phyloP scores from a whole-genome alignment of 352 stramenopile genomes.

The Globisporangium takayamanum region DNA sequence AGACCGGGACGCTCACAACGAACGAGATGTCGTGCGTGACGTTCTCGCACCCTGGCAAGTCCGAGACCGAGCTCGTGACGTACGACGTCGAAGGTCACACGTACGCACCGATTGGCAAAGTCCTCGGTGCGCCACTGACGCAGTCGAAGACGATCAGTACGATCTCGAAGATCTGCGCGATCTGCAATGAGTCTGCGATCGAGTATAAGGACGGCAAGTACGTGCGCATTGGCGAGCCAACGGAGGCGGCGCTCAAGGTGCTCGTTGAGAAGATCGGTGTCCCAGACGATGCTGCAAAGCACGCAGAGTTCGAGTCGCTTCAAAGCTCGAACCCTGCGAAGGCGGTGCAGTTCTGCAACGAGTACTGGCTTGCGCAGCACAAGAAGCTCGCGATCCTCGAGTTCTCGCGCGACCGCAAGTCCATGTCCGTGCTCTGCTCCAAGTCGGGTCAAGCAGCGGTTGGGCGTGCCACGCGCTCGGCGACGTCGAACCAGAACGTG shows the following conservation, averaged over 20 bases:
- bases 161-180: constrained; percentile 86
- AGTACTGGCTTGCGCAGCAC: constrained; percentile 75
- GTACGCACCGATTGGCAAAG: constrained; percentile 87
- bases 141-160: constrained; percentile 78
- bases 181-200: constrained; percentile 97
- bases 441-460: constrained; percentile 26
- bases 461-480: constrained; percentile 54
- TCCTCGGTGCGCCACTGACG: constrained; percentile 38
- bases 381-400: constrained; percentile 93
- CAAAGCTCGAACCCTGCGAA: constrained; percentile 55
- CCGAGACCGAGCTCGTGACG: constrained; percentile 76
- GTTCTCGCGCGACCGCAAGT: constrained; percentile 97
- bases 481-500: constrained; percentile 80
- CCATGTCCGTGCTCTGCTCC: constrained; percentile 93
- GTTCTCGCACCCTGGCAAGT: constrained; percentile 60
- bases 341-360: constrained; percentile 79
- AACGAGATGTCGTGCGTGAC: constrained; percentile 96
- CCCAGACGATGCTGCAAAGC: constrained; percentile 46
- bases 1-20: constrained; percentile 95
- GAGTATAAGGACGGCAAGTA: constrained; percentile 87
- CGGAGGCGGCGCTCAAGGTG: constrained; percentile 95
- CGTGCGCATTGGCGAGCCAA: constrained; percentile 92
- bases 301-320: constrained; percentile 53
- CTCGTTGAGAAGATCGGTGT: constrained; percentile 94
- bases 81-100: constrained; percentile 92